A percentile compares a stretch with the other conserved stretches of the same genome.
phyloP scores from a whole-genome alignment of 768 basidiomycete species.

The Rhodotorula sphaerocarpa region DNA sequence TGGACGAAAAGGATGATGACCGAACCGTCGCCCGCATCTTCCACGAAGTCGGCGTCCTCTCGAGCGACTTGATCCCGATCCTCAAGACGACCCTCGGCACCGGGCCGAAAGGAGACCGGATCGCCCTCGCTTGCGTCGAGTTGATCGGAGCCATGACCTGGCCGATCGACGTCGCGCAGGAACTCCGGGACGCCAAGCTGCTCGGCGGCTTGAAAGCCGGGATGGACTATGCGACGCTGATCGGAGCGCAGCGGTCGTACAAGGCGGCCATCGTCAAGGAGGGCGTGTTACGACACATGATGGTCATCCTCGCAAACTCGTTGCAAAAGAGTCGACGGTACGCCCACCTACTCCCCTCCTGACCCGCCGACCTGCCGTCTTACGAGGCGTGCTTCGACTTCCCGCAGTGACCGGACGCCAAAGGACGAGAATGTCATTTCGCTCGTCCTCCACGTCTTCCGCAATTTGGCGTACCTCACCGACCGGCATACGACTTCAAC shows the following conservation, averaged over 20 bases:
- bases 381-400: neutral
- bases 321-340: constrained; percentile 57
- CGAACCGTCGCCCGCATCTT: constrained; percentile 89
- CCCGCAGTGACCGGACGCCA: constrained; percentile 55
- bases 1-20: constrained; percentile 94
- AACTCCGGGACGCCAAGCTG: constrained; percentile 76
- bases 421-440: constrained; percentile 80
- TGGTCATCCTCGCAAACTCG: constrained; percentile 59
- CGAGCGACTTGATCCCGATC: constrained; percentile 80
- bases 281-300: constrained; percentile 23
- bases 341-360: constrained; percentile 7
- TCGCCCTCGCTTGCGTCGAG: constrained; percentile 72
- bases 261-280: constrained; percentile 63
- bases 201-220: constrained; percentile 52
- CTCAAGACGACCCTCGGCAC: constrained; percentile 70
- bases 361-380: neutral
- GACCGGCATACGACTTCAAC: constrained; percentile 66
- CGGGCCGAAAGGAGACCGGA: constrained; percentile 52
- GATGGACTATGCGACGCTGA: constrained; percentile 72
- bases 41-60: constrained; percentile 73
- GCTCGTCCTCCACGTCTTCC: constrained; percentile 75
- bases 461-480: constrained; percentile 90
- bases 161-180: constrained; percentile 93
- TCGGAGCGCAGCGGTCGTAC: constrained; percentile 75
- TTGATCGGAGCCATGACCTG: constrained; percentile 95